Percentiles rank a stretch among this genome's conserved stretches.
Conservation (phyloP, 805 yeast genomes). For the Phaffomyces opuntiae region DNA sequence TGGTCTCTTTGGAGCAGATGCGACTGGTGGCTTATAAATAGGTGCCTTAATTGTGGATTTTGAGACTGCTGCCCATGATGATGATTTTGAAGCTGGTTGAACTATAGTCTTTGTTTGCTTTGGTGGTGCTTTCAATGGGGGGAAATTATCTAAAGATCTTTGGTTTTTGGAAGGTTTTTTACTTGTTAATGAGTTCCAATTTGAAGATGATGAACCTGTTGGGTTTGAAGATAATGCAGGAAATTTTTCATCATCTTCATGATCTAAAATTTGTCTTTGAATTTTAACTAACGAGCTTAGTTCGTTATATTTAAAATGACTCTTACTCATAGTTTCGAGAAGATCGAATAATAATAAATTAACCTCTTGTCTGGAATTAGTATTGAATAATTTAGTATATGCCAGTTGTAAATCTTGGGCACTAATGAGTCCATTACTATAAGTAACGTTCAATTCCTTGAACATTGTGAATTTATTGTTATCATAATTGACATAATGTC, state of each 20-base stretch:
- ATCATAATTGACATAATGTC: conserved; percentile 62
- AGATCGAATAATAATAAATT: conserved; percentile 53
- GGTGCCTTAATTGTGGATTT: neutral
- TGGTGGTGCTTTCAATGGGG: conserved; percentile 23
- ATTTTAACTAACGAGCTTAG: conserved; percentile 24
- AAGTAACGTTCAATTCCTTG: conserved; percentile 39
- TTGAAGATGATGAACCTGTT: neutral
- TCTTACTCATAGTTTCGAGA: conserved; percentile 45
- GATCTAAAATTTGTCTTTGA: conserved; percentile 17
- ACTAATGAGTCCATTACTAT: conserved; percentile 36
- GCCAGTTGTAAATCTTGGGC: conserved; percentile 40
- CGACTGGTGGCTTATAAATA: conserved; percentile 14
- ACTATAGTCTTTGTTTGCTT: neutral
- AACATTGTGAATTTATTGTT: conserved; percentile 41
- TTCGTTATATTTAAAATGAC: conserved; percentile 37
- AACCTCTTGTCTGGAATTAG: conserved; percentile 39
- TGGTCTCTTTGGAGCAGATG: conserved; percentile 1
- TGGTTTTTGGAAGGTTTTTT: conserved; percentile 11
- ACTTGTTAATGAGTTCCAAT: neutral
- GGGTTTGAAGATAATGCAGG: conserved; percentile 35
- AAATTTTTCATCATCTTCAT: conserved; percentile 32
- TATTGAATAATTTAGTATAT: conserved; percentile 43
- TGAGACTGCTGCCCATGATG: neutral
- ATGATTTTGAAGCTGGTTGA: neutral
- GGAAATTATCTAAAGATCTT: conserved; percentile 20